Evolutionary conservation across 805 yeast species (phyloP).

Genomic region (Grigorovia yakushimaensis): DNA sequence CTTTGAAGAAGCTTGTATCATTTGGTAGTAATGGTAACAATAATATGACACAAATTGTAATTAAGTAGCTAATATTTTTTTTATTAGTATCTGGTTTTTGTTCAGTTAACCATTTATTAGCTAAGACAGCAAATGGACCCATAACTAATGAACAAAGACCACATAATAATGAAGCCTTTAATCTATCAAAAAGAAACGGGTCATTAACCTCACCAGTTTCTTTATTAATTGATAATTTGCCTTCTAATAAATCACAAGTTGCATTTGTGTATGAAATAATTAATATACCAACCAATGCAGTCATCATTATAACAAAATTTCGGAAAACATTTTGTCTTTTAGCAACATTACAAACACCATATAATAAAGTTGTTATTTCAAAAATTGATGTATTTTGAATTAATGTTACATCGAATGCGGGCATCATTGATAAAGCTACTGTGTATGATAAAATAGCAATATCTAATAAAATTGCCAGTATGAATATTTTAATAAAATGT

Average conservation of each 20-base stretch:
- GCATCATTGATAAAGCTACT: slow-evolving; percentile 20
- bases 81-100: slow-evolving; percentile 2
- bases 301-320: slow-evolving; percentile 22
- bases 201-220: slow-evolving; percentile 28
- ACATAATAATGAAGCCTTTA: slow-evolving; percentile 26
- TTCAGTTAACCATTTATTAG: slow-evolving; percentile 22
- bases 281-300: slow-evolving; percentile 21
- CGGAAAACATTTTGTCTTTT: slow-evolving; percentile 19
- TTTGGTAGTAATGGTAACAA: slow-evolving; percentile 18
- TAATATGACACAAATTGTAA: slow-evolving; percentile 13
- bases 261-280: slow-evolving; percentile 27
- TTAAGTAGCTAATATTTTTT: slow-evolving; percentile 12
- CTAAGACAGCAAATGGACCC: slow-evolving; percentile 26
- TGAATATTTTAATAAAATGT: slow-evolving; percentile 10
- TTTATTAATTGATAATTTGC: slow-evolving; percentile 25
- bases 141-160: slow-evolving; percentile 25
- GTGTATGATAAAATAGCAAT: slow-evolving; percentile 16
- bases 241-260: slow-evolving; percentile 25
- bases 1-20: background rate
- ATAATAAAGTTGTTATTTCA: slow-evolving; percentile 26
- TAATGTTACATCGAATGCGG: slow-evolving; percentile 26
- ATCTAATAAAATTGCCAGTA: slow-evolving; percentile 14
- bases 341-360: slow-evolving; percentile 24
- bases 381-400: slow-evolving; percentile 26
- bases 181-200: slow-evolving; percentile 28